Conservation (phyloP, 805 yeast species). For the Candida railenensis region DNA sequence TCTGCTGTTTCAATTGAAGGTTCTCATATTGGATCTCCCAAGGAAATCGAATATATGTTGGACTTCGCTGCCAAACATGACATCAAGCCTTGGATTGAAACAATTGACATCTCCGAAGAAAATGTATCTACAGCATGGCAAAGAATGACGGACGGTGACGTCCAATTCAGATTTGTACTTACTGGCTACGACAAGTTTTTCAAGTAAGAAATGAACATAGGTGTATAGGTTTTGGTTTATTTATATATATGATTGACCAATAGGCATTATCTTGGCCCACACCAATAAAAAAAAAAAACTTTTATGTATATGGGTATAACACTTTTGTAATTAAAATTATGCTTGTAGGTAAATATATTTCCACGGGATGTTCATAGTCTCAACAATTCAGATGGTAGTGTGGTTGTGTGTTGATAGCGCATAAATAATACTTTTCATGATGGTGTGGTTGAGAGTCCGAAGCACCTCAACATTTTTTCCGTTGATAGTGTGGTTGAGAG, state of each 20-base stretch:
- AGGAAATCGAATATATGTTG: constrained; percentile 61
- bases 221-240: background rate
- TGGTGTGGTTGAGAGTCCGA: too few species aligned
- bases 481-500: background rate
- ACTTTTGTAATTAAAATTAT: too few species aligned
- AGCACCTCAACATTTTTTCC: too few species aligned
- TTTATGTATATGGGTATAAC: too few species aligned
- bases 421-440: too few species aligned
- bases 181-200: constrained; percentile 53
- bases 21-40: constrained; percentile 59
- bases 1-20: constrained; percentile 54
- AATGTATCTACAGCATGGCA: constrained; percentile 55
- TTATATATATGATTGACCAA: too few species aligned
- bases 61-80: constrained; percentile 24
- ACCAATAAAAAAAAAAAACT: too few species aligned
- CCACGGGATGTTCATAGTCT: too few species aligned
- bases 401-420: too few species aligned
- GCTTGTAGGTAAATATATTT: too few species aligned
- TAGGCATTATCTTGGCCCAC: too few species aligned
- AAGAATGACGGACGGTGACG: constrained; percentile 53
- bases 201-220: background rate
- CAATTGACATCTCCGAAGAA: constrained; percentile 50
- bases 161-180: constrained; percentile 63
- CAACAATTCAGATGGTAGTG: too few species aligned
- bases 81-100: constrained; percentile 64